Conservation (phyloP, 1,284 basidiomycete genomes). For the Apiotrichum gracile region DNA sequence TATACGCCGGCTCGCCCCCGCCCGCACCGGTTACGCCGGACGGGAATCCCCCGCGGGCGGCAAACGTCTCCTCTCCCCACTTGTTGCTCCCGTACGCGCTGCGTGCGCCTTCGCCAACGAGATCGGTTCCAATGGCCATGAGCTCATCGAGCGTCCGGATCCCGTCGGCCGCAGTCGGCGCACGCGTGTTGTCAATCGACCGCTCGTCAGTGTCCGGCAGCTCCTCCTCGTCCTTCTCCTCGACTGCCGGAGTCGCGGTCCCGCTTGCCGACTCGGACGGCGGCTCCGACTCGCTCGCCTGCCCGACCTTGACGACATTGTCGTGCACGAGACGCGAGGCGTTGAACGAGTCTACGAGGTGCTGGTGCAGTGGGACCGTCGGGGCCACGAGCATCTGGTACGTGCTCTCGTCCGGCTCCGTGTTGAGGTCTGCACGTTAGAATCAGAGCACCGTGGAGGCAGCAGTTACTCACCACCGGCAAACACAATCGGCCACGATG, state of each 20-base stretch:
- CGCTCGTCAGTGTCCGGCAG: constrained; percentile 55
- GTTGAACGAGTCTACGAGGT: constrained; percentile 56
- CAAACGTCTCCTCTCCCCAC: constrained; percentile 50
- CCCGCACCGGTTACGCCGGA: constrained; percentile 45
- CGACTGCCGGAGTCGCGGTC: constrained; percentile 36
- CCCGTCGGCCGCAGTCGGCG: constrained; percentile 60
- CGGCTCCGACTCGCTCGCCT: constrained; percentile 23
- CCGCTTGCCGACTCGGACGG: constrained; percentile 8
- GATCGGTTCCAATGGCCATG: constrained; percentile 51
- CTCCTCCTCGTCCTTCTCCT: constrained; percentile 55
- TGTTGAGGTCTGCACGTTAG: constrained; percentile 73
- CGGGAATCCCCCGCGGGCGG: constrained; percentile 50
- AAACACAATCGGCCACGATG: constrained; percentile 69
- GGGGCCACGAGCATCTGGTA: constrained; percentile 68
- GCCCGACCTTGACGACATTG: constrained; percentile 58
- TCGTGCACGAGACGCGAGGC: constrained; percentile 74
- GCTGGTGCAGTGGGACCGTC: constrained; percentile 54
- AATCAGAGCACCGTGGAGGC: background rate
- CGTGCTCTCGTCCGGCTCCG: constrained; percentile 73
- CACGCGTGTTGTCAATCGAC: constrained; percentile 69
- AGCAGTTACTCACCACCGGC: constrained; percentile 62
- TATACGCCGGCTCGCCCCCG: constrained; percentile 57
- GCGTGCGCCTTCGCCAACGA: constrained; percentile 18
- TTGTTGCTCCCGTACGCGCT: constrained; percentile 52
- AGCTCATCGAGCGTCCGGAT: constrained; percentile 64